Evolutionary conservation across 2,329 filamentous ascomycete species (phyloP), one percentile per base, ranked within the genome.

Genomic region (Corynespora cassiicola): DNA sequence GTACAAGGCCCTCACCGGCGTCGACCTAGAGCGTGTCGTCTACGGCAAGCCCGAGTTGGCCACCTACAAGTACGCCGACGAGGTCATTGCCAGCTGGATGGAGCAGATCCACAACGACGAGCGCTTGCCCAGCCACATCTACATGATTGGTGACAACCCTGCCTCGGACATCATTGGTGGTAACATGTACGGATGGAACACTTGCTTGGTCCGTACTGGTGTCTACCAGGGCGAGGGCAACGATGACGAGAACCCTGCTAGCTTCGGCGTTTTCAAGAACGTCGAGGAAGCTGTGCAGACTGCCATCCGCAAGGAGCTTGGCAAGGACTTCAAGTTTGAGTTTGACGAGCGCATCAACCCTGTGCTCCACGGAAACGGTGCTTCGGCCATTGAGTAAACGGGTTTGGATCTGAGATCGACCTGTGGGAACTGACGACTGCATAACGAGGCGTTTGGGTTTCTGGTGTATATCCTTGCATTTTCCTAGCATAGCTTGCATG

Each of bases 161-260:
- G 82, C 82, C 17, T 86, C 82, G 17, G 85, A 88, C 63, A 88
- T 88, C 58, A 77, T 86, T 49, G 86, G 86, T 47, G 86, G 86
- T 46, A 90, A 90, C 77, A 86, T 85, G 79, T 88, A 90, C 68
- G 85, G 85, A 44, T 90, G 86, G 87, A 90, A 90, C 72, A 89
- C 86, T 3, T 89, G 86, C 61, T 71, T 90, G 37, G 86, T 90
- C 39, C 81, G 86, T 61, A 90, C 86, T 0, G 87, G 87, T 71
- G 86, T 90, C 31, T 89, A 86, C 79, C 84, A 88, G 72, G 86
- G 86, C 46, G 85, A 81, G 12, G 85, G 82, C 42, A 90, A 90
- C 62, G 87, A 90, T 61, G 78, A 85, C 66, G 76, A 88, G 71
- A 90, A 88, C 71, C 86, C 86, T 1, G 86, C 86, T 61, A 87